These are phyloP conservation scores for Aspergillus affinis DNA, from an alignment of 495 filamentous ascomycete genomes.

Conservation along the genomic window DNA sequence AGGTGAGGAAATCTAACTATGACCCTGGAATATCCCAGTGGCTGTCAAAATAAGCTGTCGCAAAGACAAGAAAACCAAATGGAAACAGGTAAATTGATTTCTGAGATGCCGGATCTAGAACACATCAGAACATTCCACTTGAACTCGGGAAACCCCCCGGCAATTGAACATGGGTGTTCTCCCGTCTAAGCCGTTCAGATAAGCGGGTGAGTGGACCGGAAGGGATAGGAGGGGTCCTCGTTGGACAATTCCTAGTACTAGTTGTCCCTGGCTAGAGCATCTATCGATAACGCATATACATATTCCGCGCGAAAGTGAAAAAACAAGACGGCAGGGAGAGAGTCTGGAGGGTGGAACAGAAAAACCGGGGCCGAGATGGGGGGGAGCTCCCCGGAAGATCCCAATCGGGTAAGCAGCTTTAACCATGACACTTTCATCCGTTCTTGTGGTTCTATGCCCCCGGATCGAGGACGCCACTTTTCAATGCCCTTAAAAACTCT, in stretches of 20 bases:
- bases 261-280: not conserved
- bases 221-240: not conserved
- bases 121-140: not conserved
- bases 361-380: not conserved
- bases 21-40: too few species aligned
- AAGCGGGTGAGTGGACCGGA: too few species aligned
- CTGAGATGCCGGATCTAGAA: not conserved
- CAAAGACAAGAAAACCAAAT: not conserved
- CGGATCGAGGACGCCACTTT: constrained; percentile 5
- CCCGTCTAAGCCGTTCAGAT: too few species aligned
- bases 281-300: not conserved
- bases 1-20: too few species aligned
- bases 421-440: not conserved
- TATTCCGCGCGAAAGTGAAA: not conserved
- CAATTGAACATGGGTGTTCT: too few species aligned
- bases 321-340: not conserved
- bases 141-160: too few species aligned
- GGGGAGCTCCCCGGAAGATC: constrained; percentile 8
- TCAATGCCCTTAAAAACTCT: not conserved
- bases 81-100: not conserved
- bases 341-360: not conserved
- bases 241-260: not conserved
- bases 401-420: constrained; percentile 9
- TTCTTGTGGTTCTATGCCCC: constrained; percentile 3
- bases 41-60: not conserved